These are phyloP conservation scores for Dothideomycetes sp. DNA, from an alignment of 2,329 filamentous ascomycete species.

Conservation along the genomic window DNA sequence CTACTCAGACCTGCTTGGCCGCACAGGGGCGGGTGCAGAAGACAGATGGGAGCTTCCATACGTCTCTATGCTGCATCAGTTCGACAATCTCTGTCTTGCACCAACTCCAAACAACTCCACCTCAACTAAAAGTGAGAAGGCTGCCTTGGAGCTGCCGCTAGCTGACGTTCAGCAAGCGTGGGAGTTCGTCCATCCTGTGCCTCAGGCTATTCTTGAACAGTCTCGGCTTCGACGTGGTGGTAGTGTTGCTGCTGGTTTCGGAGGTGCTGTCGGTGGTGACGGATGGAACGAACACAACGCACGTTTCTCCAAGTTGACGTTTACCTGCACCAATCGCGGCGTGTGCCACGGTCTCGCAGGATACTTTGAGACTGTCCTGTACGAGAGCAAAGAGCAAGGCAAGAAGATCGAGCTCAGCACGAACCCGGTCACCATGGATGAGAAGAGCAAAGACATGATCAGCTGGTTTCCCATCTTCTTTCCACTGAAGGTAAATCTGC, in stretches of 20 bases:
- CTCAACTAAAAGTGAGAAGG: slow-evolving; percentile 18
- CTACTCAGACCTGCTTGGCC: slow-evolving; percentile 64
- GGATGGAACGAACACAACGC: slow-evolving; percentile 87
- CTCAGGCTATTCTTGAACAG: slow-evolving; percentile 44
- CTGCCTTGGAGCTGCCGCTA: not conserved
- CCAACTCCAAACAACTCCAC: slow-evolving; percentile 26
- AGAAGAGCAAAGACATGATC: slow-evolving; percentile 95
- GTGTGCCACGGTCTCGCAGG: slow-evolving; percentile 85
- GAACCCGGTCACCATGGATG: slow-evolving; percentile 81
- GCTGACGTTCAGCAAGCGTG: slow-evolving; percentile 62
- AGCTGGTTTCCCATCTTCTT: slow-evolving; percentile 99
- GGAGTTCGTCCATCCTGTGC: slow-evolving; percentile 71
- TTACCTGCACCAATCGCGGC: slow-evolving; percentile 66
- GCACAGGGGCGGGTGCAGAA: slow-evolving; percentile 44
- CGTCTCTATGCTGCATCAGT: slow-evolving; percentile 82
- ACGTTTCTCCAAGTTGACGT: slow-evolving; percentile 66
- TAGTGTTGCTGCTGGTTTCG: slow-evolving; percentile 55
- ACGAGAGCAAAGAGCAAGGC: slow-evolving; percentile 37
- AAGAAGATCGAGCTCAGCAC: slow-evolving; percentile 77
- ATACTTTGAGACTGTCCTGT: slow-evolving; percentile 95
- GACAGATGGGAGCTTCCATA: slow-evolving; percentile 83
- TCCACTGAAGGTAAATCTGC: slow-evolving; percentile 73
- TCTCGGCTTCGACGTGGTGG: slow-evolving; percentile 47
- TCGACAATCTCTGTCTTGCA: slow-evolving; percentile 69
- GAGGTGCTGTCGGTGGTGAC: slow-evolving; percentile 62